Conservation (phyloP, 139 green algal species). For the Closterium sp. region DNA sequence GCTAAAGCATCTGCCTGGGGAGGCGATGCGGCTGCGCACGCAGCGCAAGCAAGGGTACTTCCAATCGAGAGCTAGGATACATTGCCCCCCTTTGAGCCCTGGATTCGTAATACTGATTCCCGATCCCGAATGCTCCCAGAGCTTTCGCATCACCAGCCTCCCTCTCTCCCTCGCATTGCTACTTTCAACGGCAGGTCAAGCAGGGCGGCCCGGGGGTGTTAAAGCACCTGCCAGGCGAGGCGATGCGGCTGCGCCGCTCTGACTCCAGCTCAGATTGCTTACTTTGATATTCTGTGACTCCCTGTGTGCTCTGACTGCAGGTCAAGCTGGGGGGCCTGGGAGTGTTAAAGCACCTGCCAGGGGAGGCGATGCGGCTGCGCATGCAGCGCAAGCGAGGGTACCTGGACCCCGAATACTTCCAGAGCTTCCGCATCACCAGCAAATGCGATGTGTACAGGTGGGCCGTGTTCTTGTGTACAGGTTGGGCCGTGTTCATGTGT, state of each 20-base stretch:
- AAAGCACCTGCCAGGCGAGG: neutral
- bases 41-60: neutral
- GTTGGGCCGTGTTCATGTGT: neutral
- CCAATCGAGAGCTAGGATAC: too few species aligned
- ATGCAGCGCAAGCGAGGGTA: slow-evolving; percentile 1
- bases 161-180: too few species aligned
- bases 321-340: neutral
- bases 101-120: too few species aligned
- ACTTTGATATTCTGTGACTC: too few species aligned
- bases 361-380: neutral
- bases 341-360: slow-evolving; percentile 1
- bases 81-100: too few species aligned
- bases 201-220: neutral
- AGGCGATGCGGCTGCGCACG: neutral
- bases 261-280: neutral
- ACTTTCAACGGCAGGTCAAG: too few species aligned
- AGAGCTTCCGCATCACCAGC: neutral
- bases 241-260: neutral
- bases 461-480: too few species aligned
- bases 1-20: too few species aligned
- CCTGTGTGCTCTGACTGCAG: neutral
- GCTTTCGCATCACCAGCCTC: neutral
- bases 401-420: slow-evolving; percentile 7
- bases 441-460: slow-evolving; percentile 11
- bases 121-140: neutral